Conservation (phyloP, 306 rosid species). For the Arachis stenosperma region DNA sequence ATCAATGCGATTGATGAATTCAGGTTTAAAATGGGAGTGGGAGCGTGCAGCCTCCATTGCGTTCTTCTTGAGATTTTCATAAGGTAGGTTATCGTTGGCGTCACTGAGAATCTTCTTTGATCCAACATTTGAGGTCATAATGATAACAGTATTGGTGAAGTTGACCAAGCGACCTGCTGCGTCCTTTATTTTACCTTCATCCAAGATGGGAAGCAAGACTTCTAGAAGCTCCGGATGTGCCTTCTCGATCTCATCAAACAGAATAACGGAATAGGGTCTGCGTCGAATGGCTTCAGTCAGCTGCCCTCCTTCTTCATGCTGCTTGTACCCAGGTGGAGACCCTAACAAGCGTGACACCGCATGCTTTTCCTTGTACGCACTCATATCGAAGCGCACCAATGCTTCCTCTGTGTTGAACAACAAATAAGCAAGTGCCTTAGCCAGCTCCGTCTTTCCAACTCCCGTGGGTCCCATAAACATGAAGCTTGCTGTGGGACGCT, state of each 20-base stretch:
- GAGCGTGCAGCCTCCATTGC: conserved; percentile 78
- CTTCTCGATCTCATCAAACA: conserved; percentile 83
- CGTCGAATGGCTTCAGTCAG: conserved; percentile 68
- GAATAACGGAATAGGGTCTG: conserved; percentile 71
- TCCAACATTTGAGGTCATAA: conserved; percentile 85
- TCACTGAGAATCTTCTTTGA: conserved; percentile 72
- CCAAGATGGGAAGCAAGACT: conserved; percentile 73
- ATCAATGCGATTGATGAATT: conserved; percentile 79
- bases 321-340: conserved; percentile 84
- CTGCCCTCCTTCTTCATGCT: conserved; percentile 79
- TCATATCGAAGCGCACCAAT: conserved; percentile 81
- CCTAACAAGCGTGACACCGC: conserved; percentile 78
- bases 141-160: conserved; percentile 72
- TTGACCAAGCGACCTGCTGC: conserved; percentile 76
- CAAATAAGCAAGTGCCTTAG: conserved; percentile 76
- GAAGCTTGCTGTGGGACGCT: conserved; percentile 81
- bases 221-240: conserved; percentile 73
- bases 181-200: conserved; percentile 71
- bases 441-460: conserved; percentile 81
- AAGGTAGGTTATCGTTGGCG: conserved; percentile 31
- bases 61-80: conserved; percentile 66
- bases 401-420: conserved; percentile 79
- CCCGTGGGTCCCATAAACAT: conserved; percentile 93
- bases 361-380: conserved; percentile 83
- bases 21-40: conserved; percentile 43